Evolutionary conservation across 2,329 filamentous ascomycete genomes (phyloP), one percentile per base, ranked within the genome.

Genomic region (Aspergillus quadricinctus): DNA sequence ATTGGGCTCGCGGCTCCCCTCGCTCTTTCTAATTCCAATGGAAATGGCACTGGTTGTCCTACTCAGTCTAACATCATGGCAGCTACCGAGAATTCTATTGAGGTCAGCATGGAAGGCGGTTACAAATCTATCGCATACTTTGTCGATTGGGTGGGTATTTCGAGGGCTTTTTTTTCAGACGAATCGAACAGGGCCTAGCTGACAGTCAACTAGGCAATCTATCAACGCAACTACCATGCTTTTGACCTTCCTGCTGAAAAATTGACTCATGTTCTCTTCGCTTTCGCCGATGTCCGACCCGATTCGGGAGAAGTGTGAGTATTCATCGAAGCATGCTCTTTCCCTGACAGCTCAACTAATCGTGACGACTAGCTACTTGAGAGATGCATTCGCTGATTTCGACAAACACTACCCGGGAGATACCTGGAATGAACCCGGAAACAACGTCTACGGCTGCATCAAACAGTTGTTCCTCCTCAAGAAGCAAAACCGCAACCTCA

Each of bases 211-310:
- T 41, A 79, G 90, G 89, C 88, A 62, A 93, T 95, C 65, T 96
- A 96, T 73, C 90, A 80, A 45, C 85, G 92, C 57, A 88, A 92
- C 67, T 88, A 94, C 70, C 82, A 85, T 14, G 91, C 92, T 0
- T 88, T 94, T 68, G 86, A 94, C 68, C 81, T 96, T 2, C 90
- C 90, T 0, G 86, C 83, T 2, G 83, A 92, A 53, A 88, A 90
- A 59, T 82, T 96, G 35, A 96, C 92, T 0, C 92, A 97, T 69
- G 75, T 96, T 7, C 83, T 96, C 17, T 96, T 96, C 65, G 82
- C 92, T 9, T 97, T 97, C 75, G 92, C 90, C 67, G 94, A 96
- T 71, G 85, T 96, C 56, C 83, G 85, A 1, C 83, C 86, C 3
- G 89, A 92, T 3, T 84, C 81, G 43, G 92, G 92, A 52, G 89